Evolutionary conservation across 2,329 filamentous ascomycete species (phyloP), one percentile per base, ranked within the genome.

Genomic region (Ophiocordyceps camponoti-leonardi): DNA sequence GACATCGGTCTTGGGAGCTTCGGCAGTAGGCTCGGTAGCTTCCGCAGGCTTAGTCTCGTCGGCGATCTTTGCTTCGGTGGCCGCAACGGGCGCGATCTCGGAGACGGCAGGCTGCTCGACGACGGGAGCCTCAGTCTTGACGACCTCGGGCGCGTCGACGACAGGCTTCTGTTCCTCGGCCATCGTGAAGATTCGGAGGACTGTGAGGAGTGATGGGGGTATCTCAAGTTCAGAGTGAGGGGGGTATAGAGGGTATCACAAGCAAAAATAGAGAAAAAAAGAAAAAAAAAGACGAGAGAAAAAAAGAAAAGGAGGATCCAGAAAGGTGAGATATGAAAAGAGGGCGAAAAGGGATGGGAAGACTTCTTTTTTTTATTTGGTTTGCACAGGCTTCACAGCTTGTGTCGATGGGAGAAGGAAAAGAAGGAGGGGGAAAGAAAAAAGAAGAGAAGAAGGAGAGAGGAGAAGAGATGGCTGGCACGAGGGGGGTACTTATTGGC

Each of bases 81-180:
- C 62, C 48, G 61, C 60, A 33, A 56, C 53, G 39, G 54, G 30
- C 7, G 18, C n/a, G 43, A 56, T 59, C 28, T 57, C 57, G 39
- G 56, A 55, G 42, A 59, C 61, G 46, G 65, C 58, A 51, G 67
- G 46, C 30, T 33, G 28, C 19, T 44, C 31, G 43, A 43, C 49
- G 49, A 67, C 61, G 67, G 67, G 67, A 53, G 68, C 63, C 53
- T 77, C 74, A 55, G 76, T 73, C 60, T 63, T 56, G 53, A 70
- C 61, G 63, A 70, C 68, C 63, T 79, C 49, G 42, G 46, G 49
- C 47, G 47, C 47, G 44, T 52, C 53, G 30, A 54, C 79, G 56
- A 75, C 70, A 61, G 79, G 73, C 71, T 86, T 86, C 66, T 79
- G 73, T 64, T 69, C 71, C 60, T 86, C 81, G 68, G 83, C 78